Evolutionary conservation across 148 eudicot genomes (phyloP), one percentile per base, ranked within the genome.

Genomic region (Camellia sinensis): DNA sequence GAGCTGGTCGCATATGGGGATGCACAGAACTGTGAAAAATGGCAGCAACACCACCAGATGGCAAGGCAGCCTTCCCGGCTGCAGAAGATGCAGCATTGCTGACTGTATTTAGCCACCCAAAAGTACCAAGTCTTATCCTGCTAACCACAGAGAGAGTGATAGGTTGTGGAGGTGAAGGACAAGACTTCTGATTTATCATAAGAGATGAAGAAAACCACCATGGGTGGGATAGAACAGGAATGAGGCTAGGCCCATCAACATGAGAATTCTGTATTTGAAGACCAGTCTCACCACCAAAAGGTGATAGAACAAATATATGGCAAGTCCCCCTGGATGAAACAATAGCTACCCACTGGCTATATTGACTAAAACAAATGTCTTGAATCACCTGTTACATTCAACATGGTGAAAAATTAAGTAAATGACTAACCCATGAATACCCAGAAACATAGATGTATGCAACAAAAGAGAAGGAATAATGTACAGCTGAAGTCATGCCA

Each of bases 31-130:
- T 85, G 63, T 96, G 95, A 59, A 96, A 96, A 78, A 88, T 84
- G 43, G 98, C 98, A 77, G 97, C 91, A 87, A 93, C 85, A 62
- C 85, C 95, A 45, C 91, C 94, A 76, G 95, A 86, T 76, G 95
- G 93, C 60, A 74, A 77, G 73, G 91, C 85, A 44, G 82, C 45
- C 87, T 91, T 96, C 73, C 99, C 98, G 43, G 94, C 95, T 59
- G 93, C 92, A 79, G 97, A 91, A 74, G 98, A 91, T 75, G 99
- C 98, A 83, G 94, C 99, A 84, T 82, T 93, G 92, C 98, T 92
- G 46, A 96, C 98, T 64, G 99, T 83, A 85, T 92, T 93, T 72
- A 96, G 87, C 95, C 96, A 93, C n/a, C 97, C 97, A 48, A 95
- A 88, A 74, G 89, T 93, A 18, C 89, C 93, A 67, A 88, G 90